Conservation (phyloP, 257 asterid genomes). For the Cruciata laevipes region DNA sequence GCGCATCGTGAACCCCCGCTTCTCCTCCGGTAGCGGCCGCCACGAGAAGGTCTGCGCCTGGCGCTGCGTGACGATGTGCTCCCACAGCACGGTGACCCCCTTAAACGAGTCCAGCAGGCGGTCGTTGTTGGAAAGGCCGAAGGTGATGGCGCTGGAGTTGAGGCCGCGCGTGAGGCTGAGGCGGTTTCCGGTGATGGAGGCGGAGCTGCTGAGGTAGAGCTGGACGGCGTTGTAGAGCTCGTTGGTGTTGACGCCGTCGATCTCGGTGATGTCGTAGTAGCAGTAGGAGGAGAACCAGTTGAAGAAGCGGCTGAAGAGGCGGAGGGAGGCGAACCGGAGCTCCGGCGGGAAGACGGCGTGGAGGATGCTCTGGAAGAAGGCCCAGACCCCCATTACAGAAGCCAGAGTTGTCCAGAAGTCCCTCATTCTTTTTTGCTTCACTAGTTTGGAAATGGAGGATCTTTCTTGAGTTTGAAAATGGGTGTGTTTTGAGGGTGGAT, state of each 20-base stretch:
- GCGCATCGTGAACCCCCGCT: conserved; percentile 35
- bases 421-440: conserved; percentile 17
- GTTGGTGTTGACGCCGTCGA: conserved; percentile 45
- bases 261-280: conserved; percentile 41
- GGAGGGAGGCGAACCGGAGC: conserved; percentile 28
- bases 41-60: conserved; percentile 38
- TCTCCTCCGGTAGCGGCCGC: conserved; percentile 45
- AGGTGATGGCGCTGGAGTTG: conserved; percentile 37
- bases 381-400: conserved; percentile 46
- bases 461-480: background rate
- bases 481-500: conserved; percentile 4
- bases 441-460: background rate
- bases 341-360: conserved; percentile 41
- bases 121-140: conserved; percentile 42
- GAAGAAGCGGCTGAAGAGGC: conserved; percentile 27
- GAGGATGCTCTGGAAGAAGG: conserved; percentile 31
- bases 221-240: conserved; percentile 49
- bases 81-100: conserved; percentile 35
- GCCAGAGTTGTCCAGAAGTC: conserved; percentile 43
- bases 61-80: conserved; percentile 37
- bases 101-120: conserved; percentile 24
- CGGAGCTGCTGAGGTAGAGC: conserved; percentile 35
- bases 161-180: conserved; percentile 35
- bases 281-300: conserved; percentile 36
- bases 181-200: conserved; percentile 32